Percentiles rank a stretch among this genome's conserved stretches.
Conservation (phyloP, 345 rosid species). For the Bretschneidera sinensis region DNA sequence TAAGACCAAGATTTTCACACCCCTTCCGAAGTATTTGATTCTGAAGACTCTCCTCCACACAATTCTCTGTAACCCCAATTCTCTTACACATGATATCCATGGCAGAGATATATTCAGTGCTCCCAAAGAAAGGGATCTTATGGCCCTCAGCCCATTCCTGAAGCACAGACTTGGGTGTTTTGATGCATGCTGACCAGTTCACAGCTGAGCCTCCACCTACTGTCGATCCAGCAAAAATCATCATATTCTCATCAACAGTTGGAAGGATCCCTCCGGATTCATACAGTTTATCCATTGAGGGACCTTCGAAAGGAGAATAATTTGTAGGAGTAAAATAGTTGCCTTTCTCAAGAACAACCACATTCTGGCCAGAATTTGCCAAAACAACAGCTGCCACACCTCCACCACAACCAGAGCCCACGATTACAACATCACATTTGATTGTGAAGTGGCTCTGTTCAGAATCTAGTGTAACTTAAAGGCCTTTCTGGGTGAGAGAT, state of each 20-base stretch:
- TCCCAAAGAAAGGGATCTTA: slow-evolving; percentile 39
- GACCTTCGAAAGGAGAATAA: slow-evolving; percentile 65
- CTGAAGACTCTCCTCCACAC: slow-evolving; percentile 60
- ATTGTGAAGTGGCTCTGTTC: slow-evolving; percentile 30
- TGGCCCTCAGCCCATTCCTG: slow-evolving; percentile 64
- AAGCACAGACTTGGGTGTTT: slow-evolving; percentile 58
- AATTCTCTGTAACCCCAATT: slow-evolving; percentile 62
- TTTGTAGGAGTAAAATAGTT: slow-evolving; percentile 50
- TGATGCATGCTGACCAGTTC: slow-evolving; percentile 88
- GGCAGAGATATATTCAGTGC: slow-evolving; percentile 48
- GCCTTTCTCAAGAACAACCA: slow-evolving; percentile 79
- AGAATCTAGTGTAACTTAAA: slow-evolving; percentile 30
- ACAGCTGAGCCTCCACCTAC: slow-evolving; percentile 91
- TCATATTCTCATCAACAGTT: slow-evolving; percentile 27
- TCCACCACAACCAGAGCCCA: slow-evolving; percentile 95
- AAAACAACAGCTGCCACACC: slow-evolving; percentile 89
- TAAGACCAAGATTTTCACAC: slow-evolving; percentile 61
- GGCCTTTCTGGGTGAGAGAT: slow-evolving; percentile 56
- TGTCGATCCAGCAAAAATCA: slow-evolving; percentile 64
- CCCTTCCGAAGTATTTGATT: slow-evolving; percentile 74
- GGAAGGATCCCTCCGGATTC: slow-evolving; percentile 66
- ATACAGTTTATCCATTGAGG: slow-evolving; percentile 42
- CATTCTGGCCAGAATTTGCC: slow-evolving; percentile 65
- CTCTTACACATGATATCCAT: slow-evolving; percentile 68
- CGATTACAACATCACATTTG: slow-evolving; percentile 68